Evolutionary conservation across 805 yeast species (phyloP), one percentile per base, ranked within the genome.

Genomic region (Metschnikowia picachoensis): DNA sequence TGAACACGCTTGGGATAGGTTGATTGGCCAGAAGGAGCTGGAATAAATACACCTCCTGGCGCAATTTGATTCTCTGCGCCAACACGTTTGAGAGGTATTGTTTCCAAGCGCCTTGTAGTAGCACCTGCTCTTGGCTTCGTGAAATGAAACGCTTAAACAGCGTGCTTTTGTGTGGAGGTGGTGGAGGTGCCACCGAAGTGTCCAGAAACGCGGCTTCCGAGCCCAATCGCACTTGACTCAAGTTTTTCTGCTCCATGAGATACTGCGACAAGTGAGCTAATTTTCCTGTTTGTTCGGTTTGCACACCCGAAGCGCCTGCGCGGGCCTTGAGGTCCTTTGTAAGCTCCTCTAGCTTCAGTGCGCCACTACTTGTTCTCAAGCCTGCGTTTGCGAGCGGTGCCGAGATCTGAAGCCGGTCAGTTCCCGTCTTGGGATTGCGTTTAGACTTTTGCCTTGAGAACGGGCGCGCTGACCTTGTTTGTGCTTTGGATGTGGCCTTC

Each of bases 41-140:
- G 60, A 63, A 72, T 41, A 61, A 48, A 29, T 52, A 57, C 46
- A 72, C 69, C 46, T 72, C 77, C 49, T 70, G 75, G 37, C 76
- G 58, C 41, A 72, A 57, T 46, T 64, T 64, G 39, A 72, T 70
- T 28, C 77, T 51, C 53, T 64, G 68, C 29, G 58, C 57, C n/a
- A 70, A 46, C 6, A 71, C 74, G 38, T 59, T 56, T 38, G 56
- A 41, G 42, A 72, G 62, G 50, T 72, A 72, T 16, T 47, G 57
- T 36, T 58, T 60, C 77, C 77, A 72, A 3, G 58, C 46, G n/a
- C 25, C 30, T 15, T 47, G 41, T 13, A 43, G 37, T 39, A 14
- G 36, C 12, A 17, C 34, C 16, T 30, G 35, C 11, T 46, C 42
- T 31, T 27, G 35, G 14, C 10, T 30, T 11, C 29, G 10, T 13